Evolutionary conservation across 257 asterid genomes (phyloP), one percentile per base, ranked within the genome.

Genomic region (Plectranthus barbatus): DNA sequence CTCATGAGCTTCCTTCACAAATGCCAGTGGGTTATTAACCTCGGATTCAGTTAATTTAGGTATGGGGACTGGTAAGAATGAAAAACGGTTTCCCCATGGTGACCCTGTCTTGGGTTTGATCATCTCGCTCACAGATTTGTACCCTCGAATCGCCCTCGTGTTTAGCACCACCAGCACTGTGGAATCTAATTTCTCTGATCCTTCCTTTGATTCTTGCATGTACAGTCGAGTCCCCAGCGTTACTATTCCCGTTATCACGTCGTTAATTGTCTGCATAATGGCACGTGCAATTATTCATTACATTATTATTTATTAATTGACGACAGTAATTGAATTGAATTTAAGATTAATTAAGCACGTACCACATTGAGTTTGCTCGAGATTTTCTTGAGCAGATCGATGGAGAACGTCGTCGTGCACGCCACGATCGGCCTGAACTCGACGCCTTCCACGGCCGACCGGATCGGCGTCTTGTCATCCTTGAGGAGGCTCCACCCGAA

Each of bases 1-100:
- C 4, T 15, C 51, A 0, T 81, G 85, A 3, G 90, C 88, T 29
- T 71, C 68, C 10, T 34, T 41, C n/a, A 86, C 73, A 31, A 86
- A 86, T 1, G 33, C 9, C 26, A 86, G 80, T 0, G 95, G 93
- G 37, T 79, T 53, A 7, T 67, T n/a, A 3, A 65, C 29, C 33
- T 74, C 59, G 0, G 55, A 33, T 1, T 6, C 45, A 0, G 58
- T 34, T n/a, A 86, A 39, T 29, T 84, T 71, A 0, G 96, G 90
- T 0, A 88, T 1, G 0, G 80, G 21, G 46, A 86, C 70, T 1
- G 71, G 88, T 47, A 86, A 53, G 60, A 88, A 84, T 9, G 89
- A 80, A 15, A 86, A 77, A 3, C 73, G 85, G 56, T 88, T 88
- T 5, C 95, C 95, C 93, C 93, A 88, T 0, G 88, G 83, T 72